Evolutionary conservation across 2,329 filamentous ascomycete genomes (phyloP).

Genomic region (Periconia digitata): DNA sequence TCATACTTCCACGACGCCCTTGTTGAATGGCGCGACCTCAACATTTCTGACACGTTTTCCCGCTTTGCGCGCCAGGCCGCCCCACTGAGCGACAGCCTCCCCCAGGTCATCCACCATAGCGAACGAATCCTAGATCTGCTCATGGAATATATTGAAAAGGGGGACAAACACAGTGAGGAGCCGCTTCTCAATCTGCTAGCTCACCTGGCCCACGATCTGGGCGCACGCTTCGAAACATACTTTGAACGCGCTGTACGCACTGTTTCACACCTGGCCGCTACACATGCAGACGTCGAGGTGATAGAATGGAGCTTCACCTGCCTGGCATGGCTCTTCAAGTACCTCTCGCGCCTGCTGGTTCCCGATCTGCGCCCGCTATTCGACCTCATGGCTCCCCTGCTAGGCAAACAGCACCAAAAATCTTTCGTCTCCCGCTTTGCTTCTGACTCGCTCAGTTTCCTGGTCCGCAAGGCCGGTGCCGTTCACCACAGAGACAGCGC

Average conservation of each 20-base stretch:
- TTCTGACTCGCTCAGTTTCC: constrained; percentile 91
- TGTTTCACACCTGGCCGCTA: constrained; percentile 76
- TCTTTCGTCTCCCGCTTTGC: constrained; percentile 88
- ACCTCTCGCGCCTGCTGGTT: constrained; percentile 83
- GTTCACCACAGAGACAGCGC: constrained; percentile 71
- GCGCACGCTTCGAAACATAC: constrained; percentile 82
- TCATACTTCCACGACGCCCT: constrained; percentile 85
- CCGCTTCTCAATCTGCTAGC: constrained; percentile 85
- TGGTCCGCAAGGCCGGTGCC: constrained; percentile 84
- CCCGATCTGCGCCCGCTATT: constrained; percentile 84
- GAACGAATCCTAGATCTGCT: constrained; percentile 79
- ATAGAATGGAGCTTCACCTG: constrained; percentile 97
- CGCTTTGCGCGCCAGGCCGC: constrained; percentile 74
- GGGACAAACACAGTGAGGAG: constrained; percentile 79
- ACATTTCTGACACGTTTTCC: constrained; percentile 79
- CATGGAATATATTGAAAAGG: constrained; percentile 72
- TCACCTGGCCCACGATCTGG: constrained; percentile 92
- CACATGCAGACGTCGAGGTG: constrained; percentile 78
- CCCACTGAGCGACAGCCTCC: constrained; percentile 83
- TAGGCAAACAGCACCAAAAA: constrained; percentile 81
- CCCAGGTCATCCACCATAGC: constrained; percentile 90
- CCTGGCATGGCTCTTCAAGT: constrained; percentile 95
- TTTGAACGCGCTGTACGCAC: constrained; percentile 75
- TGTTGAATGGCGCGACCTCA: constrained; percentile 88
- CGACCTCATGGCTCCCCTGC: constrained; percentile 77